A percentile compares a stretch with the other conserved stretches of the same genome.
Conservation (phyloP, 2,329 filamentous ascomycete genomes). For the Colletotrichum filicis region DNA sequence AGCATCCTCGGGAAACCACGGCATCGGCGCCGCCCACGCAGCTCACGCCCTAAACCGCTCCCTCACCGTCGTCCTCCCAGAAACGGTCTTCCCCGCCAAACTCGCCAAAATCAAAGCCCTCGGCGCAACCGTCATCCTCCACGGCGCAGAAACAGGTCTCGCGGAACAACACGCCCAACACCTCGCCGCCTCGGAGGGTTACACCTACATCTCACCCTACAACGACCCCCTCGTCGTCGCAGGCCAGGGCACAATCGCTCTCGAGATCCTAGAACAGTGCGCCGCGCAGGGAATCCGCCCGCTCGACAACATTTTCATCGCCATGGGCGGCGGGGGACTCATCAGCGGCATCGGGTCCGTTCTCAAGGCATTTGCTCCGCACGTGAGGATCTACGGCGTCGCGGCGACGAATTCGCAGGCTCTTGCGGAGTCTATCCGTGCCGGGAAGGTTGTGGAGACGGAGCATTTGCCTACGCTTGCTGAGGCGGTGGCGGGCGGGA, state of each 20-base stretch:
- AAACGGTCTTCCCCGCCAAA: slow-evolving; percentile 37
- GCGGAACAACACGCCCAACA: slow-evolving; percentile 39
- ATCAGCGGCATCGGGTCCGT: slow-evolving; percentile 40
- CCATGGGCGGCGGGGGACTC: slow-evolving; percentile 40
- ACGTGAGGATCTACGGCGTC: slow-evolving; percentile 37
- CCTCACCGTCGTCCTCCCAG: slow-evolving; percentile 38
- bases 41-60: slow-evolving; percentile 22
- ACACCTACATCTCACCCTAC: slow-evolving; percentile 40
- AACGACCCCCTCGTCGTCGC: slow-evolving; percentile 38
- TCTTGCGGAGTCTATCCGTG: slow-evolving; percentile 37
- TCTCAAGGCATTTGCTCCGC: slow-evolving; percentile 38
- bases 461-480: slow-evolving; percentile 38
- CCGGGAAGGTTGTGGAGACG: slow-evolving; percentile 38
- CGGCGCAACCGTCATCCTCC: slow-evolving; percentile 37
- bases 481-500: slow-evolving; percentile 40
- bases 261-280: slow-evolving; percentile 40
- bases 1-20: slow-evolving; percentile 39
- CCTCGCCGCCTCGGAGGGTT: slow-evolving; percentile 37
- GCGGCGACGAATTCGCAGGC: slow-evolving; percentile 38
- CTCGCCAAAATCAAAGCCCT: slow-evolving; percentile 38
- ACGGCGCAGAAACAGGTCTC: slow-evolving; percentile 38
- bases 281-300: background rate
- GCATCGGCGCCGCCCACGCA: slow-evolving; percentile 37
- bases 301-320: slow-evolving; percentile 39
- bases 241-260: slow-evolving; percentile 36